Evolutionary conservation across 768 basidiomycete species (phyloP), one percentile per base, ranked within the genome.

Genomic region (Boletus subparvulus): DNA sequence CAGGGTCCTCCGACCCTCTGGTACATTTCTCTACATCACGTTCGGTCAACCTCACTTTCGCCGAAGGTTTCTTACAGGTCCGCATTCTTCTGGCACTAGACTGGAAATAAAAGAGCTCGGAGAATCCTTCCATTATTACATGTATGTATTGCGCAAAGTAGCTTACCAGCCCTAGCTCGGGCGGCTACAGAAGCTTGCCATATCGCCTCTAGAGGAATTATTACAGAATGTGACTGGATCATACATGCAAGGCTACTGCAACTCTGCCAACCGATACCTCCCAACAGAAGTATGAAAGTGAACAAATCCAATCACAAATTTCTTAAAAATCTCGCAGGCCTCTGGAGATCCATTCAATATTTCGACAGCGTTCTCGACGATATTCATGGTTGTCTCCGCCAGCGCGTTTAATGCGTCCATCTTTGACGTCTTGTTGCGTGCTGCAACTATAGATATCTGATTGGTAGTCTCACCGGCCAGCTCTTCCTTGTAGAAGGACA

Each of bases 31-130:
- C 45, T 92, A 93, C 69, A 72, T 94, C 55, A 94, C 92, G 6
- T 92, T 94, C 61, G 92, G 92, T 5, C 92, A 94, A 67, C 92
- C 92, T 1, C 92, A 94, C 68, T 94, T 94, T 68, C 85, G 92
- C 40, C 77, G 78, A 54, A 83, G 83, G 19, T 92, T 84, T 69
- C 73, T 94, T 17, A 78, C 74, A 4, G 69, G 69, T 32, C 32
- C 59, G 1, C 65, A 73, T 49, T 73, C 78, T 47, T 75, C 79
- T 16, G 79, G 74, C 2, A 86, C 89, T 21, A 80, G 68, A 7
- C 74, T 94, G 6, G 83, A 90, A 63, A 78, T 91, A 52, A 80
- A 79, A 55, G 79, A 86, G 60, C 74, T 94, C 30, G 92, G 91
- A 33, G 89, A 91, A 46, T 81, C 82, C 10, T 92, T 92, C 66